These are phyloP conservation scores for Cajanus cajan DNA, from an alignment of 306 rosid genomes.

Conservation along the genomic window DNA sequence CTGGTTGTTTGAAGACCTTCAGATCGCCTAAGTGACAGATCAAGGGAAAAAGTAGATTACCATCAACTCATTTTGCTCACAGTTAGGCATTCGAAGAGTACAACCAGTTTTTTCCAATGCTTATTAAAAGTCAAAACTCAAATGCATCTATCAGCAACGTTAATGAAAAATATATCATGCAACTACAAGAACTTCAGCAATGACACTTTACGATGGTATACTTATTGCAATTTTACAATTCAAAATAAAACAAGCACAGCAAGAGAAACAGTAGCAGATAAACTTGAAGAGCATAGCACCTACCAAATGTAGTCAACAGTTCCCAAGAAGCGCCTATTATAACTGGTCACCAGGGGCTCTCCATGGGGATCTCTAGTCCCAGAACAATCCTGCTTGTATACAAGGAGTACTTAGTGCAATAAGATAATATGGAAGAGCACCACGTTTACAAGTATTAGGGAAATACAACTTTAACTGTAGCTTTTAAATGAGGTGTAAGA, in stretches of 20 bases:
- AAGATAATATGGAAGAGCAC: conserved; percentile 19
- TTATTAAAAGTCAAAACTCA: conserved; percentile 3
- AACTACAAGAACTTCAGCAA: conserved; percentile 21
- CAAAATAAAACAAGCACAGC: conserved; percentile 9
- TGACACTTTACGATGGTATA: background rate
- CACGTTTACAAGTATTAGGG: background rate
- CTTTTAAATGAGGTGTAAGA: conserved; percentile 9
- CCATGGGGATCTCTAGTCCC: conserved; percentile 78
- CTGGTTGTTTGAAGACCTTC: conserved; percentile 81
- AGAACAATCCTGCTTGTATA: conserved; percentile 52
- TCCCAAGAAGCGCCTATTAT: conserved; percentile 67
- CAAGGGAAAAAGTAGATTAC: conserved; percentile 21
- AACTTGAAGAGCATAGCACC: conserved; percentile 24
- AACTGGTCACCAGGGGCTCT: conserved; percentile 90
- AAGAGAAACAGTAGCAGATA: conserved; percentile 21
- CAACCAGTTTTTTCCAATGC: background rate
- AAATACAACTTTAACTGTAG: conserved; percentile 25
- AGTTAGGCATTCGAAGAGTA: conserved; percentile 1
- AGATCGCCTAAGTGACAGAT: conserved; percentile 63
- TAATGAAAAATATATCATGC: background rate
- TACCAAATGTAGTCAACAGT: conserved; percentile 98
- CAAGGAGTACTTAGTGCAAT: background rate
- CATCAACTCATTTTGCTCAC: conserved; percentile 4
- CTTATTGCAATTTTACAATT: background rate
- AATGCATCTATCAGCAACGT: background rate